Percentiles rank a stretch among this genome's conserved stretches.
Evolutionary conservation across 129 eudicot genomes (phyloP).

Genomic region (Escallonia rubra): DNA sequence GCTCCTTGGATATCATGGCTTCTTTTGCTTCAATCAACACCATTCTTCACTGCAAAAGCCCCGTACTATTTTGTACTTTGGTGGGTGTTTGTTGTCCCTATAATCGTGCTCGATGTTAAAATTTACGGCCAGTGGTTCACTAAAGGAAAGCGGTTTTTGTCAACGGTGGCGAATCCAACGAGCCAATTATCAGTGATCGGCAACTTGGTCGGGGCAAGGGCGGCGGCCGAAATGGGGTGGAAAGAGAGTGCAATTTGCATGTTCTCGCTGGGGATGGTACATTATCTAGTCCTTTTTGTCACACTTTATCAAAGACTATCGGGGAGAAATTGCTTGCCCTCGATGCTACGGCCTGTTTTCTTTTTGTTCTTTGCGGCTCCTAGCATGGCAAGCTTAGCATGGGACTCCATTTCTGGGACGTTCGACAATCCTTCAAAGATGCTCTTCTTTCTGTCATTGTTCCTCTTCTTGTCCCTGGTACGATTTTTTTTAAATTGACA

Average conservation of each 20-base stretch:
- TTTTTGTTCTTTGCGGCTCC: constrained; percentile 83
- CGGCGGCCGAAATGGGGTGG: constrained; percentile 73
- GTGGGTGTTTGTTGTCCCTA: constrained; percentile 47
- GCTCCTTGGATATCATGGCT: constrained; percentile 88
- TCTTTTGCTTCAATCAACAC: constrained; percentile 47
- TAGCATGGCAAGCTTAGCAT: constrained; percentile 71
- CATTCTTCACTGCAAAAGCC: constrained; percentile 16
- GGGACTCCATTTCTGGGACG: constrained; percentile 64
- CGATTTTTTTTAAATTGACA: constrained; percentile 1
- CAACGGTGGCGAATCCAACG: constrained; percentile 76
- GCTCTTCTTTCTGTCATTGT: constrained; percentile 76
- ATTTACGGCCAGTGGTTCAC: constrained; percentile 93
- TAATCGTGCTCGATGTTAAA: constrained; percentile 66
- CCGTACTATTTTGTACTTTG: constrained; percentile 27
- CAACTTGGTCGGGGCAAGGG: constrained; percentile 69
- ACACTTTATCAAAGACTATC: constrained; percentile 74
- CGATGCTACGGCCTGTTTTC: constrained; percentile 63
- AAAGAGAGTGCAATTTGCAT: constrained; percentile 59
- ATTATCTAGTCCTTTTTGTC: constrained; percentile 69
- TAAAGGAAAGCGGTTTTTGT: constrained; percentile 51
- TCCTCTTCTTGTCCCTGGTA: constrained; percentile 76
- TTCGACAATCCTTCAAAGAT: constrained; percentile 57
- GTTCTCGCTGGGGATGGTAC: constrained; percentile 61
- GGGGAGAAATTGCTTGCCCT: constrained; percentile 49
- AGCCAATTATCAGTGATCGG: constrained; percentile 77